phyloP scores from a whole-genome alignment of 225 moss, liverwort and hornwort species.

The Bryum argenteum region DNA sequence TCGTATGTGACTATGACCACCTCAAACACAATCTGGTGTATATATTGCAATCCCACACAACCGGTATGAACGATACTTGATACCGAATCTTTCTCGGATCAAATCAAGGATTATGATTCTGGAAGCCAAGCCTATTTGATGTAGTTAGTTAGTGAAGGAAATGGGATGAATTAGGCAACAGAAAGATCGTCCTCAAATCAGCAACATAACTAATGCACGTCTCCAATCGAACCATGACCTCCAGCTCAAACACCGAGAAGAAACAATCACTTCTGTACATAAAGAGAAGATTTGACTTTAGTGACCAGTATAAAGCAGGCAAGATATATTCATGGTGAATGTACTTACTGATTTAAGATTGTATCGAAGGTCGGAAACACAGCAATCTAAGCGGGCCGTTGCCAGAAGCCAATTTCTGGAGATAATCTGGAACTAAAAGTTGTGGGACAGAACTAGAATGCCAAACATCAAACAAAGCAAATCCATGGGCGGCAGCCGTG shows the following conservation, averaged over 20 bases:
- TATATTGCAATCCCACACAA: neutral
- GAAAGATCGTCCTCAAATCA: neutral
- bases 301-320: no score
- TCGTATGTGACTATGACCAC: no score
- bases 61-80: neutral
- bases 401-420: constrained; percentile 30
- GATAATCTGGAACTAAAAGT: constrained; percentile 39
- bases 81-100: neutral
- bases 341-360: constrained; percentile 8
- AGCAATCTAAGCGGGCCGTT: constrained; percentile 45
- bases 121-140: neutral
- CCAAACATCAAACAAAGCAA: constrained; percentile 52
- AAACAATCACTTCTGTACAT: no score
- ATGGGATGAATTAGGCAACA: no score
- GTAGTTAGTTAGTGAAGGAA: neutral
- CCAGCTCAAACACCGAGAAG: neutral
- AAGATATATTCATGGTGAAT: neutral
- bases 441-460: constrained; percentile 18
- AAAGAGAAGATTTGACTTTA: no score
- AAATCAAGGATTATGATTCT: neutral
- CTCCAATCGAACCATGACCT: neutral
- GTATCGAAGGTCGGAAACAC: constrained; percentile 44
- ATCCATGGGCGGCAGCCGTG: constrained; percentile 64
- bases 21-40: neutral
- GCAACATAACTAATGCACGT: no score